Evolutionary conservation across 1,284 basidiomycete genomes (phyloP), one percentile per base, ranked within the genome.

Genomic region (Ustilago bromivora): DNA sequence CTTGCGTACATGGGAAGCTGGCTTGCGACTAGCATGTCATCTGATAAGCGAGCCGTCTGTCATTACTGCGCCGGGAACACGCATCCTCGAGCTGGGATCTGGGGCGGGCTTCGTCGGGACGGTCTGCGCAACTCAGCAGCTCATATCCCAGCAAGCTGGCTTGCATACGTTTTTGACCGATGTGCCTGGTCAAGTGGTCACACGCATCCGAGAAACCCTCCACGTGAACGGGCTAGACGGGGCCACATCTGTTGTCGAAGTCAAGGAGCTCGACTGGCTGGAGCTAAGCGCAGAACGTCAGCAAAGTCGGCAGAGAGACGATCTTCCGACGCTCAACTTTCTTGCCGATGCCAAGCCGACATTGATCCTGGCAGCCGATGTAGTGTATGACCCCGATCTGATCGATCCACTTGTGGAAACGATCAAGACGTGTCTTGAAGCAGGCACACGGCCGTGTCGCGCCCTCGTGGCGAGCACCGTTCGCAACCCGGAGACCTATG

Each of bases 1-100:
- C 3, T 52, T 80, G 8, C 61, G 61, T 36, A 78, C 78, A 15
- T 80, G 78, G 78, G 78, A 80, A 49, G 78, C 78, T 15, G 69
- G 72, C 10, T 51, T 80, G 40, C 60, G 67, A 12, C 38, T 80
- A 35, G 78, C 71, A 10, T 64, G 32, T 5, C 68, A 80, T 57
- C 54, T 80, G 38, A 38, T 73, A 36, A 60, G 49, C 56, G 54
- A 72, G 12, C 49, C 76, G 1, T 52, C 61, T 10, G 32, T 71
- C 9, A 57, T 74, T 54, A 62, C 59, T 8, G 23, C 63, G 0
- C 57, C 66, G 2, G 69, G 66, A 13, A 60, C 72, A 8, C 62
- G 79, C 23, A 59, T 80, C 7, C 31, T 80, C 38, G 79, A 80
- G 57, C 71, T 80, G 11, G 79, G 79, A 7, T 78, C 76, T 8